A percentile compares a stretch with the other conserved stretches of the same genome.
Conservation (phyloP, 2,329 filamentous ascomycete genomes). For the Anthostomella pinea region DNA sequence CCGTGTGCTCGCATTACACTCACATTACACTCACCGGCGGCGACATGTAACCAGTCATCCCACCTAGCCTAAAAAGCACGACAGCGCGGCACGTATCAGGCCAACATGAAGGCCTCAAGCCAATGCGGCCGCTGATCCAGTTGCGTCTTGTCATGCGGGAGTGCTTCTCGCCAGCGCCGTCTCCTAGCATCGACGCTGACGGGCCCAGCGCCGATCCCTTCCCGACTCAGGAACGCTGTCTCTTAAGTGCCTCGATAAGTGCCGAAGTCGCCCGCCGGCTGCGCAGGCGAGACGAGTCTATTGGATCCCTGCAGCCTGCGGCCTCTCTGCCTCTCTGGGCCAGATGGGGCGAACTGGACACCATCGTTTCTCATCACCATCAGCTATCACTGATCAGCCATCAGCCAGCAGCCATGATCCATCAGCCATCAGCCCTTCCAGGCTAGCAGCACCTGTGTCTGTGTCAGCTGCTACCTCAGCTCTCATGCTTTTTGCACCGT, state of each 20-base stretch:
- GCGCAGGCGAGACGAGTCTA: conserved; percentile 21
- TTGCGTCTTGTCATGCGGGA: conserved; percentile 10
- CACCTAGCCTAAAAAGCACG: conserved; percentile 13
- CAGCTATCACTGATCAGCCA: too few species aligned
- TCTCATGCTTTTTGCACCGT: too few species aligned
- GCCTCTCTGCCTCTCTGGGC: too few species aligned
- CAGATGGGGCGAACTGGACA: neutral
- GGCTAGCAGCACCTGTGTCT: too few species aligned
- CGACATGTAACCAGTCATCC: conserved; percentile 14
- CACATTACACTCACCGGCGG: conserved; percentile 12
- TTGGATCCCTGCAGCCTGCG: too few species aligned
- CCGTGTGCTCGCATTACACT: conserved; percentile 7
- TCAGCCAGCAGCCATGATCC: too few species aligned
- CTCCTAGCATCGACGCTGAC: conserved; percentile 23
- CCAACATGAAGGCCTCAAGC: conserved; percentile 6
- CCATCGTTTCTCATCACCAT: neutral
- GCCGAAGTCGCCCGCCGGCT: conserved; percentile 14
- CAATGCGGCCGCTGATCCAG: conserved; percentile 4
- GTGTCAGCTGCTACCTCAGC: too few species aligned
- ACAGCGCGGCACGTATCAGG: conserved; percentile 18
- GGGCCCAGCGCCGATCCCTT: conserved; percentile 19
- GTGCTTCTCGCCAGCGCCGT: conserved; percentile 20
- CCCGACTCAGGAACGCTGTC: conserved; percentile 20
- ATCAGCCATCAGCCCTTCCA: too few species aligned
- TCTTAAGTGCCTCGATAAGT: conserved; percentile 26